Base-by-base conservation (phyloP, 805 yeast species). In the Cyberlindnera sargentensis region DNA sequence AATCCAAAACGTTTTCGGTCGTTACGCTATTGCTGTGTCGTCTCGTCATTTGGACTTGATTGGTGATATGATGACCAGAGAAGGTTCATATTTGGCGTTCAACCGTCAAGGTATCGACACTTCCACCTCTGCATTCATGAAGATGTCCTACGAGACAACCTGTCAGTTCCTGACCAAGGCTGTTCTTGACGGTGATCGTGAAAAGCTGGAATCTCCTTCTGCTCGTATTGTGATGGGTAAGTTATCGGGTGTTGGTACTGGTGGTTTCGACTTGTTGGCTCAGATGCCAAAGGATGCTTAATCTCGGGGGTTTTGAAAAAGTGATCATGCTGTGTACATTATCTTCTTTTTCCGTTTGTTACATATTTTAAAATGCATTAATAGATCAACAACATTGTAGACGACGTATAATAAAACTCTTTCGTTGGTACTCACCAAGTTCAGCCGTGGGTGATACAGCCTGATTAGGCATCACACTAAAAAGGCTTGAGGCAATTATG, bases 61-160 rank as follows among this genome's bases (percentile, higher is more conserved):
- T 65, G 99, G 95, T 51, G 99, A 93, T 66, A 86, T 87, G 88
- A 93, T 93, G 99, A 93, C 99, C 5, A 81, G 99, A 67, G 98
- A 93, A 67, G 99, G 99, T 60, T 78, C 95, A 2, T 93, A 90
- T 62, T 70, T 91, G 62, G 96, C 99, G 26, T 93, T 93, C 74
- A 90, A 88, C 67, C 86, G 99, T 74, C 96, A 88, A 70, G 99
- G 99, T 66, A 90, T 95, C 63, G 98, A 93, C 64, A 77, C 95
- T 2, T 79, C 93, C 10, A 89, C 97, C 2, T 90, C 98, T 6
- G 85, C 98, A 15, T 87, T 93, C 72, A 84, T 88, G 90, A 93
- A 93, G 73, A 93, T 93, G 99, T 88, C 96, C 44, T 93, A 89
- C 66, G 99, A 93, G 70, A 93, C 99, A 37, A 93, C 99, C 1